These are phyloP conservation scores for Solioccasus polychromus DNA, from an alignment of 768 basidiomycete genomes.

Conservation along the genomic window DNA sequence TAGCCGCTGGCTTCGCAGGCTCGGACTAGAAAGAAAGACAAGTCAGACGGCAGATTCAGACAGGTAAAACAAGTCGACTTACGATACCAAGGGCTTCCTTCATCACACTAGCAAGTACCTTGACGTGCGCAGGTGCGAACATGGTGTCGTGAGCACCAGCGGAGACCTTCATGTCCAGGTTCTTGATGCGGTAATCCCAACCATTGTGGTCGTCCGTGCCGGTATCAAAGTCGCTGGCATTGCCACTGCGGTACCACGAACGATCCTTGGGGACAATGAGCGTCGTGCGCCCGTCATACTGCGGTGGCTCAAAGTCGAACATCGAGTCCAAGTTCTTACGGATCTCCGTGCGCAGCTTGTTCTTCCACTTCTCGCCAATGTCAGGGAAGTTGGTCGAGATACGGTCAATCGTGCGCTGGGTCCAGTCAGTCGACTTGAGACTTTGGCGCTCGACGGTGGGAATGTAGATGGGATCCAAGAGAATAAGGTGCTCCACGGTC, in stretches of 20 bases:
- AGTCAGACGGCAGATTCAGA: slow-evolving; percentile 2
- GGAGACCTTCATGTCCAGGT: slow-evolving; percentile 27
- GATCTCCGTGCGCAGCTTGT: slow-evolving; percentile 28
- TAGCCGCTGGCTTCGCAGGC: background rate
- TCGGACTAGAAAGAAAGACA: background rate
- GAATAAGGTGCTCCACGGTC: slow-evolving; percentile 22
- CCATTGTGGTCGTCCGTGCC: slow-evolving; percentile 31
- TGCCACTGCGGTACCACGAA: slow-evolving; percentile 31
- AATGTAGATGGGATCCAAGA: slow-evolving; percentile 32
- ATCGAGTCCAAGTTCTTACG: slow-evolving; percentile 32
- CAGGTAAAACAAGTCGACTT: background rate
- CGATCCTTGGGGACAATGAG: slow-evolving; percentile 31
- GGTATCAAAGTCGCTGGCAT: slow-evolving; percentile 29
- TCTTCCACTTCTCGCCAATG: slow-evolving; percentile 32
- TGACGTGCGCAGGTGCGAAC: slow-evolving; percentile 32
- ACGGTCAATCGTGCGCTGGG: slow-evolving; percentile 28
- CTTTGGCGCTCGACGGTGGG: slow-evolving; percentile 26
- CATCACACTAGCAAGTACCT: slow-evolving; percentile 26
- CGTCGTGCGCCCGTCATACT: slow-evolving; percentile 22
- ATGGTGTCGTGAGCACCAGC: slow-evolving; percentile 30
- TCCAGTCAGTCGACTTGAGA: slow-evolving; percentile 31
- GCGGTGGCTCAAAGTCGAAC: slow-evolving; percentile 31
- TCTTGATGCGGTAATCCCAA: slow-evolving; percentile 27
- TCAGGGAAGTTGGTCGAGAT: slow-evolving; percentile 32
- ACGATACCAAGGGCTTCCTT: slow-evolving; percentile 17